Evolutionary conservation across 2,329 filamentous ascomycete genomes (phyloP), one percentile per base, ranked within the genome.

Genomic region (Monilinia aucupariae): DNA sequence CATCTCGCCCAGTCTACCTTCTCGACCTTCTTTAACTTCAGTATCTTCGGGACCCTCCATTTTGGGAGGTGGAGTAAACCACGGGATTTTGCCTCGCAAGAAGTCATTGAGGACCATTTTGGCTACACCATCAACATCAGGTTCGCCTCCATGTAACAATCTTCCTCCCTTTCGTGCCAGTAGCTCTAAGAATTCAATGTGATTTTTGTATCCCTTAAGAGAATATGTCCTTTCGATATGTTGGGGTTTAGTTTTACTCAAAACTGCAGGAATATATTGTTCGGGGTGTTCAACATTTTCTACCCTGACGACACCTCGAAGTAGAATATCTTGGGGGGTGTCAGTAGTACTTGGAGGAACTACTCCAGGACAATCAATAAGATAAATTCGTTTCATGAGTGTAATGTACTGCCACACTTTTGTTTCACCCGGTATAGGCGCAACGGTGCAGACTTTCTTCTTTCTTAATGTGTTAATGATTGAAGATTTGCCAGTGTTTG

Each of bases 371-470:
- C 93, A 97, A 72, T 99, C 94, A 70, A 99, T 97, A 61, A 99
- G 83, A 76, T 93, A 92, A 59, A 96, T 96, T 61, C 91, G 83
- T 78, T 92, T 96, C 90, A 96, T 96, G 64, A 97, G 77, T 3
- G 92, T 96, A 69, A 97, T 91, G 73, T 97, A 97, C 75, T 97
- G 93, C 93, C 94, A 97, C 37, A 97, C 90, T 77, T 97, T 97
- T 41, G 93, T 97, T 79, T 97, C 92, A 17, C 92, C 94, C 8
- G 94, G 93, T 66, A 97, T 96, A 7, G 93, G 94, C 8, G 94
- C 94, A 4, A 96, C 91, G 20, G 83, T 94, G 78, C 92, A 92
- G 48, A 97, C 92, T 75, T 94, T 92, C 80, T 97, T 97, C 75
- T 92, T 93, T 52, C 92, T 85, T 3, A 99, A 79, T 0, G 93